Base-by-base conservation (phyloP, 2,329 filamentous ascomycete genomes). In the Colletotrichum magnum region DNA sequence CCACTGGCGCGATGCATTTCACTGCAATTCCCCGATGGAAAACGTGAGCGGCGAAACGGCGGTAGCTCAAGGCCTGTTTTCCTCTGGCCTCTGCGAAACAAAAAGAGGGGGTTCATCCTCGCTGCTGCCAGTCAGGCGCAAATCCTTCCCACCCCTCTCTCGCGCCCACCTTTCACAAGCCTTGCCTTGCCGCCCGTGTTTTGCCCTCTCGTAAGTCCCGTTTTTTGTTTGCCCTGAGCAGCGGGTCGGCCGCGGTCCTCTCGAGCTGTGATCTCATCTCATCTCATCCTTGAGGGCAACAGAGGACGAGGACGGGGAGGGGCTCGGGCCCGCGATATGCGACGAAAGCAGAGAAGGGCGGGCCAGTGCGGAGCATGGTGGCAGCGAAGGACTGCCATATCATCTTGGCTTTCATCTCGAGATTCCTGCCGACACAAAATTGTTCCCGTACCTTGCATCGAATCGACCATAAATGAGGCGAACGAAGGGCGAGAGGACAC, bases 171-270 rank as follows among this genome's bases (percentile, higher is more conserved):
- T 82, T 81, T 82, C 79, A 81, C 74, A 75, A 75, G 69, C 75
- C 75, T 74, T 72, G 75, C 78, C 72, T 82, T 81, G 76, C 79
- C 80, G 80, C 80, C 78, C 75, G 74, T 72, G 70, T 65, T 43
- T 43, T 57, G 57, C 41, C 24, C 43, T 67, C 51, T 41, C 50
- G 24, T n/a, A 52, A 36, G 62, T 57, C 50, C 67, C 66, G 56
- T 10, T 52, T 60, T 52, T 56, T 66, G 63, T 65, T 69, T 66
- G 24, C 26, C 43, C 58, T 43, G 52, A n/a, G 56, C 64, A 71
- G 72, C 72, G 73, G 71, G 64, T 70, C 69, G 69, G 69, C 72
- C 72, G 71, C 50, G 39, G 64, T 41, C 45, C 52, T 68, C 72
- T 72, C 64, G 66, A 73, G 71, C 68, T 32, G 68, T 68, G 58